Conservation (phyloP, 345 rosid species). For the Acer saccharum region DNA sequence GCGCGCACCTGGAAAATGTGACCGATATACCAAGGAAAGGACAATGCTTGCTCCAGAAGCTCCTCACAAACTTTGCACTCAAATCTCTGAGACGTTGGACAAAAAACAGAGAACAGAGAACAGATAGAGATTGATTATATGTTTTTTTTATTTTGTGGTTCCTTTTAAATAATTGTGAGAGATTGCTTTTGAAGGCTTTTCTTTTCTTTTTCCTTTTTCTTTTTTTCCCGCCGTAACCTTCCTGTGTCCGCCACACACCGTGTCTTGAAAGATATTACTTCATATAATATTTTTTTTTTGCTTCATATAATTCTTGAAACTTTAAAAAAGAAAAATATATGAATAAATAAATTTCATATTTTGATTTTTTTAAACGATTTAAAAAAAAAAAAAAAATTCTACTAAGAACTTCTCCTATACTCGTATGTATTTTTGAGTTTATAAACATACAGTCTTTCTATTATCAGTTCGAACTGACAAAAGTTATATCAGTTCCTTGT, state of each 20-base stretch:
- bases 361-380: too few relatives aligned
- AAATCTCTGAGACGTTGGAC: neutral
- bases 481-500: too few relatives aligned
- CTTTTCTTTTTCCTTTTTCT: constrained; percentile 25
- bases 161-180: constrained; percentile 22
- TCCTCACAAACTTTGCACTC: constrained; percentile 17
- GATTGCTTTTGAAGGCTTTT: constrained; percentile 31
- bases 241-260: constrained; percentile 35
- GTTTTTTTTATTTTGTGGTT: constrained; percentile 12
- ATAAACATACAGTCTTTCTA: too few relatives aligned
- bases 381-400: too few relatives aligned
- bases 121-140: constrained; percentile 20
- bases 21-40: constrained; percentile 13
- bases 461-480: too few relatives aligned
- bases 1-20: constrained; percentile 18
- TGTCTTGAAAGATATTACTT: constrained; percentile 12
- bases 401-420: too few relatives aligned
- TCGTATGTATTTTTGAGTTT: too few relatives aligned
- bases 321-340: too few relatives aligned
- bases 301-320: neutral
- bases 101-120: constrained; percentile 16
- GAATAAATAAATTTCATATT: too few relatives aligned
- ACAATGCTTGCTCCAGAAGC: constrained; percentile 29
- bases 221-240: constrained; percentile 64
- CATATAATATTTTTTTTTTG: neutral